Evolutionary conservation across 2,329 filamentous ascomycete species (phyloP), one percentile per base, ranked within the genome.

Genomic region (Byssothecium circinans): DNA sequence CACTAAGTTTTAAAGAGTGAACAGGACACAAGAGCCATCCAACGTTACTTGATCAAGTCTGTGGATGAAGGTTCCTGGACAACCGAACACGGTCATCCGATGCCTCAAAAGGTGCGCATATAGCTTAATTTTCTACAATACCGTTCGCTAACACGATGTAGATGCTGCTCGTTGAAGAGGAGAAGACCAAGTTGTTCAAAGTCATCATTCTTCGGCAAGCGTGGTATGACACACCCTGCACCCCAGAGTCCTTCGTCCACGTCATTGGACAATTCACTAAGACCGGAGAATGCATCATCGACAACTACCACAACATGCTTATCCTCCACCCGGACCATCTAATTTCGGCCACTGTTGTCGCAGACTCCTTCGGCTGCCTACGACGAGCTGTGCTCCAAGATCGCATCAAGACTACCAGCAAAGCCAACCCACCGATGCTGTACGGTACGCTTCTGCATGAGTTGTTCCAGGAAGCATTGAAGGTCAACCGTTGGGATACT

Each of bases 361-460:
- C 91, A n/a, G 94, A 99, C 70, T 96, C 94, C 0, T 96, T 97
- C 67, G 86, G 85, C 19, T 99, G 94, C 66, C 86, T 88, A 67
- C 87, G 94, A 15, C 87, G 92, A 54, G 91, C 94, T 23, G 92
- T 97, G 1, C 81, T 99, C 20, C 91, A 97, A 69, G 92, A 99
- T 68, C 86, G 94, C 25, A 87, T 99, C 60, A 97, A 97, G 71
- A 89, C 90, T 8, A 92, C 91, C 0, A 87, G 86, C 61, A 88
- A 90, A 56, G 81, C 89, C 2, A 89, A 85, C 36, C 82, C 88
- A 27, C 84, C 91, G 1, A 84, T 96, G 60, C 84, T 97, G 0
- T 97, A 97, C 65, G 94, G 94, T 39, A 94, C 89, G 30, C 86
- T 99, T 47, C 81, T 99, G 12, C 94, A 99, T 67, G 92, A 97